Conservation (phyloP, 176 grass and related monocot genomes). For the Carex scoparia region DNA sequence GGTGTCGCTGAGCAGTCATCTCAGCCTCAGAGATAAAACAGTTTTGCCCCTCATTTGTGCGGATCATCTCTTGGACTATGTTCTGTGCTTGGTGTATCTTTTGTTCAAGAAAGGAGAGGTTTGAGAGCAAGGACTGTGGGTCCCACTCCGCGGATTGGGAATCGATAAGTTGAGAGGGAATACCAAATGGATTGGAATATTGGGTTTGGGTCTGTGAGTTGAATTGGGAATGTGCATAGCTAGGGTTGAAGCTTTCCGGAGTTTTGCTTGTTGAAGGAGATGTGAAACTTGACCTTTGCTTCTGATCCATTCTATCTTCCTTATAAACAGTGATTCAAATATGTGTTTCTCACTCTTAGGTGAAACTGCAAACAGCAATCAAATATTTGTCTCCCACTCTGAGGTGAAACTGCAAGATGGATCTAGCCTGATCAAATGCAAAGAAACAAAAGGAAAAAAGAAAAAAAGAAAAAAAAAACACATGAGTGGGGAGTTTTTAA, state of each 20-base stretch:
- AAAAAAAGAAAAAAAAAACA: not conserved
- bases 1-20: conserved; percentile 33
- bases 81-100: conserved; percentile 67
- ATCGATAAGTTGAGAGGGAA: conserved; percentile 23
- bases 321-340: not conserved
- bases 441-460: not conserved
- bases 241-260: conserved; percentile 27
- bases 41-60: not conserved
- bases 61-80: conserved; percentile 38
- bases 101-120: conserved; percentile 60
- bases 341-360: not conserved
- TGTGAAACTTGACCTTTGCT: conserved; percentile 9
- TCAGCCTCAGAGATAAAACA: not conserved
- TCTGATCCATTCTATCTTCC: conserved; percentile 9
- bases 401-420: not conserved
- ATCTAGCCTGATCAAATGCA: conserved; percentile 3
- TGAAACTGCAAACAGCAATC: not conserved
- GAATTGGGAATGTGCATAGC: conserved; percentile 27
- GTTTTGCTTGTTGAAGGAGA: conserved; percentile 19
- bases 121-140: conserved; percentile 47
- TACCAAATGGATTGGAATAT: not conserved
- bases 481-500: not conserved
- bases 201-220: conserved; percentile 5
- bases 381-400: not conserved
- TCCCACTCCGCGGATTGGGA: conserved; percentile 52